Base-by-base conservation (phyloP, 306 rosid genomes). In the Hippophae gyantsensis region DNA sequence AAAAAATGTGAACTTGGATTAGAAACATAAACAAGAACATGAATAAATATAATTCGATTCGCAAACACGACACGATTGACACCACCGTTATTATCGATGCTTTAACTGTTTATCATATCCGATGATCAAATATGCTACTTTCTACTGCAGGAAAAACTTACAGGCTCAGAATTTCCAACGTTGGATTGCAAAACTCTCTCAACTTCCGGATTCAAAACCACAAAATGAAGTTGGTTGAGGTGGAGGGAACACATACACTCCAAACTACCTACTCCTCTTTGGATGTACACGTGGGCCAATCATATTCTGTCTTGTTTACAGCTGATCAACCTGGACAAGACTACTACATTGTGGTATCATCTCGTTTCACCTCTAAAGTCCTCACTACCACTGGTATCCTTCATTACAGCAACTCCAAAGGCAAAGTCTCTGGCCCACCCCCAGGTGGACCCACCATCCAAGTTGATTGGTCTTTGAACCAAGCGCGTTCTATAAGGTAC, bases 361-460 rank as follows among this genome's bases (percentile, higher is more conserved):
- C 88, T 54, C 82, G 99, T 48, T 92, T 92, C 79, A 76, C 83
- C 12, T 42, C 75, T 44, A 68, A 65, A 41, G 56, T 85, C 58
- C 79, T 85, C 48, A 83, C 93, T 64, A 83, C 93, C 65, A 82
- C 95, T 3, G 86, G 78, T 7, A 57, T 74, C 52, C 95, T 92
- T 70, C 96, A 74, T 44, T 92, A 92, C 61, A 75, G 87, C 73
- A 86, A 88, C 72, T 89, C 99, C 0, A 86, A 81, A 0, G 93
- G 96, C 74, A 57, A 60, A 48, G 95, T 82, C 9, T 76, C 83
- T 54, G 95, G 99, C 70, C 95, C 99, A 6, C 82, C 76, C 1
- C 99, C 96, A 14, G 99, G 99, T 62, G 99, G 99, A 6, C 99
- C 99, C n/a, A 92, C 99, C 52, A 92, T 85, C 71, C 99, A 92